Base-by-base conservation (phyloP, 805 yeast species). In the Isabelozyma pseudorhagii region DNA sequence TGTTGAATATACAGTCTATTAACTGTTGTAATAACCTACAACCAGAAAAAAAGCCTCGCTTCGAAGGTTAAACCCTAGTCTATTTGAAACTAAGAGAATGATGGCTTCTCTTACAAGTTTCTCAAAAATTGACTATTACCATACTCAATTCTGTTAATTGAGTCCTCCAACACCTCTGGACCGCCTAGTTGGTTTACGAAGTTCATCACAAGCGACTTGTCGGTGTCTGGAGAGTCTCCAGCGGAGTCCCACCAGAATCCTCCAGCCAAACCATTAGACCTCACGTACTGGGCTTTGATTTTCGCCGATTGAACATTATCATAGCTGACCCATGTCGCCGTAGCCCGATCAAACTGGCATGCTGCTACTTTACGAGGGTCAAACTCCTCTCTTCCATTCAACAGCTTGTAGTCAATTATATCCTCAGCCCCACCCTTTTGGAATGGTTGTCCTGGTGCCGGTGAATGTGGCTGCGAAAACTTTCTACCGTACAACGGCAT, bases 171-270 rank as follows among this genome's bases (percentile, higher is more conserved):
- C 25, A 17, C 14, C 25, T n/a, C 15, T 11, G 15, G 14, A 7
- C 63, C 63, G 2, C 64, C 74, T 5, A 76, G 45, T 45, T 70
- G 72, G 44, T 68, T 63, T 21, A 79, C 77, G 67, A 81, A 84
- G 3, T 66, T 68, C n/a, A 62, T 51, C 8, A 83, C 56, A 27
- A 83, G 61, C 0, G 84, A 79, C 36, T 71, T 58, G 1, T 59
- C 47, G 2, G 59, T 56, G 43, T 70, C 57, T 1, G 38, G 34
- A 44, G 66, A 58, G 59, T 90, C 96, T 2, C 96, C 97, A 50
- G 85, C 78, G 0, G 96, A 85, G 59, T 93, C 97, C 98, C 98
- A 93, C 85, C 89, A 92, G 82, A 94, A 84, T 0, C 88, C 96
- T 0, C 99, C 98, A 0, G 85, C 96, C 8, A 91, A 68, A 0